Evolutionary conservation across 176 grass and related monocot genomes (phyloP).

Genomic region (Panicum miliaceum): DNA sequence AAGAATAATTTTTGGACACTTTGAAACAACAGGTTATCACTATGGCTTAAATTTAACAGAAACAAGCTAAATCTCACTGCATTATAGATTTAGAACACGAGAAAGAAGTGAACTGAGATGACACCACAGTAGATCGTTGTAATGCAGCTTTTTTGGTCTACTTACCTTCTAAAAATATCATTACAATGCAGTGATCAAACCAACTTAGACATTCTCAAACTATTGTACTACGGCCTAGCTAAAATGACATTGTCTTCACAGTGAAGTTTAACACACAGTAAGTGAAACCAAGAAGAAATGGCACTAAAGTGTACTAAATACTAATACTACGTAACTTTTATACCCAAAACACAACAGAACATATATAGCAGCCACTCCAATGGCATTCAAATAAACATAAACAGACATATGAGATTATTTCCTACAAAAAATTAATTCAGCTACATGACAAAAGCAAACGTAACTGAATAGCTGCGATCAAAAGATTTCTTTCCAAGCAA

Average conservation of each 20-base stretch:
- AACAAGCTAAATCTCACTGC: slow-evolving; percentile 1
- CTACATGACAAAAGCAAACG: background rate
- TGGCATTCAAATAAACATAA: background rate
- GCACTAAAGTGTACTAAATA: background rate
- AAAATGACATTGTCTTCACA: background rate
- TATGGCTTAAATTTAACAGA: background rate
- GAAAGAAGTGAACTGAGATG: background rate
- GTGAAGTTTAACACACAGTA: slow-evolving; percentile 26
- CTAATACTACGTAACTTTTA: background rate
- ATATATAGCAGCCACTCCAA: background rate
- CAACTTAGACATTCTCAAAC: slow-evolving; percentile 9
- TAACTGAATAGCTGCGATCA: background rate
- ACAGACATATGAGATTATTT: background rate
- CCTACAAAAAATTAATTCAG: background rate
- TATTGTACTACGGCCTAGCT: background rate
- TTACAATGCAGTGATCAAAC: background rate
- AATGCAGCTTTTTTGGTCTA: slow-evolving; percentile 20
- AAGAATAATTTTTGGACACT: slow-evolving; percentile 11
- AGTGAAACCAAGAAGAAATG: background rate
- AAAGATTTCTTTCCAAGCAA: background rate
- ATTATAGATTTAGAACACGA: background rate
- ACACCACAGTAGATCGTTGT: slow-evolving; percentile 13
- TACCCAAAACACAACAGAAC: background rate
- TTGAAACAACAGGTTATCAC: background rate
- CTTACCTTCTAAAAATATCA: slow-evolving; percentile 6